Evolutionary conservation across 257 asterid genomes (phyloP), one percentile per base, ranked within the genome.

Genomic region (Solanum chmielewskii): DNA sequence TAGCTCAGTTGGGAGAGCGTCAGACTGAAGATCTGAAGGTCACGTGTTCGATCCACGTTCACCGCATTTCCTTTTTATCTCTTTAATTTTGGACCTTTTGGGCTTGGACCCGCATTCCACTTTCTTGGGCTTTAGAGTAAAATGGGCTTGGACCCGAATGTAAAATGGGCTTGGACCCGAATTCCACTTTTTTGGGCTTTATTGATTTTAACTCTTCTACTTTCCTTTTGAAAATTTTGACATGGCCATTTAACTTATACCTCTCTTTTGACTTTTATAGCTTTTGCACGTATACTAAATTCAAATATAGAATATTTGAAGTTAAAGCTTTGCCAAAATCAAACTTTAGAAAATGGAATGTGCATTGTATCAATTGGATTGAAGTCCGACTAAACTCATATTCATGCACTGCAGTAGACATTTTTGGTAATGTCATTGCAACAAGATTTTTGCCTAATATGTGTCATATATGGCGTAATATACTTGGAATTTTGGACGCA

Each of bases 31-130:
- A 90, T 93, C 91, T 90, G 95, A 94, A 94, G 97, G 96, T 93
- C 97, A 87, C 96, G 98, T 94, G 95, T 94, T 94, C 94, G 98
- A 93, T 94, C 98, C 98, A 93, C 98, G 95, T 86, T 94, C 98
- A 39, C 42, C 42, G 9, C 42, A 41, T 7, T 41, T 41, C 2
- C 10, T 10, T 42, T 42, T 42, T 10, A 0, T 10, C 13, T 42
- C 4, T 10, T 10, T 3, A 42, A 42, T 10, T 44, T 45, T 45
- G 9, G 2, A 7, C 6, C 7, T 45, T 45, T 47, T 47, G 23
- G 20, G 60, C 60, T 49, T 49, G 0, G 4, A 42, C 45, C 45
- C 12, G 12, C 11, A 9, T 42, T 42, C 45, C 12, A 42, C 3
- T 42, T 9, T 42, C 4, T 45, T 45, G 56, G 52, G 18, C 52